Evolutionary conservation across 257 asterid species (phyloP).

Genomic region (Agastache rugosa): DNA sequence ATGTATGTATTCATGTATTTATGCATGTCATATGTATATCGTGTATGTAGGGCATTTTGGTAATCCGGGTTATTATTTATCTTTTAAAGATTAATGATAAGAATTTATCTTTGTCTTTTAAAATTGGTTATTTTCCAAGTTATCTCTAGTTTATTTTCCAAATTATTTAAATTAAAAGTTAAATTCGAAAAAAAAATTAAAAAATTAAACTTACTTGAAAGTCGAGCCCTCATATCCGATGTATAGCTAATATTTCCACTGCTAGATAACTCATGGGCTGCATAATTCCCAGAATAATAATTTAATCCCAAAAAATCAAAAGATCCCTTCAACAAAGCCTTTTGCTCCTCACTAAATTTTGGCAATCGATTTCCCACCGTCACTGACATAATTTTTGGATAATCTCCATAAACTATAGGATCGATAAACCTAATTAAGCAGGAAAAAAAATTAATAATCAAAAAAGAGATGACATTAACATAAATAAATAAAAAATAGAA

Average conservation of each 20-base stretch:
- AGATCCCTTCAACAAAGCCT: slow-evolving; percentile 50
- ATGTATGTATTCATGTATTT: no score
- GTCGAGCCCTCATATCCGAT: slow-evolving; percentile 28
- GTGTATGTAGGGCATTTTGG: no score
- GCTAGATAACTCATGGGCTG: slow-evolving; percentile 25
- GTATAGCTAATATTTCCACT: slow-evolving; percentile 34
- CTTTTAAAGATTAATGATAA: no score
- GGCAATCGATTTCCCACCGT: slow-evolving; percentile 57
- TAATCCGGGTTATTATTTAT: no score
- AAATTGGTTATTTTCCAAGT: no score
- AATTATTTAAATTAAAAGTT: no score
- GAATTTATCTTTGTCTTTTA: no score
- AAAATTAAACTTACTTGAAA: no score
- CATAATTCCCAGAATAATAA: slow-evolving; percentile 59
- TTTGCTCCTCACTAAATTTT: slow-evolving; percentile 41
- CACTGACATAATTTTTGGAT: slow-evolving; percentile 54
- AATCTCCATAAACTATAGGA: slow-evolving; percentile 56
- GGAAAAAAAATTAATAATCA: background rate
- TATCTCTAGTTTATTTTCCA: no score
- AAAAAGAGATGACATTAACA: background rate
- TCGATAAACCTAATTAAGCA: slow-evolving; percentile 47
- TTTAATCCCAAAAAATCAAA: slow-evolving; percentile 61
- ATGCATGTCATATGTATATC: no score
- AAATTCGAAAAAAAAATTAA: no score
- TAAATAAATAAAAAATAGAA: background rate